Base-by-base conservation (phyloP, 768 basidiomycete species). In the Kwoniella newhampshirensis region DNA sequence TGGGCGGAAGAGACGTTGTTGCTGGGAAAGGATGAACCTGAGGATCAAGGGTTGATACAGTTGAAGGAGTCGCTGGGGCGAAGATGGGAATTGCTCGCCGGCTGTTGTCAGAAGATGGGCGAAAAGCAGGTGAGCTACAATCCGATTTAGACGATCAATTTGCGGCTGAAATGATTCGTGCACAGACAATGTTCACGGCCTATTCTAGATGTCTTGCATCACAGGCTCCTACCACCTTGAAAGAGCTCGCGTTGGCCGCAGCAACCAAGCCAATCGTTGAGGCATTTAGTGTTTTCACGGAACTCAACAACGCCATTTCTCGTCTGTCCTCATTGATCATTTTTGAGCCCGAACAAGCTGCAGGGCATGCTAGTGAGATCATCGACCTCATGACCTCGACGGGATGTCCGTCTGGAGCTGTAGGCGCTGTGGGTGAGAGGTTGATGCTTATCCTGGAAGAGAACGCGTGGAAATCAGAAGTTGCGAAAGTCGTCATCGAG, bases 61-160 rank as follows among this genome's bases (percentile, higher is more conserved):
- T 25, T 39, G 23, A 52, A 62, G 72, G 59, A 83, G 79, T 85
- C 87, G 59, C 64, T 91, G 25, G 82, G 81, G 61, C 81, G 85
- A 20, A 78, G 91, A 43, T 93, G 86, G 82, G 90, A 96, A 76
- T 73, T 94, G 27, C 78, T 93, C 23, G 91, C 83, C 0, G 83
- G 87, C 3, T 91, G 89, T 71, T 85, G 84, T 67, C 81, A 82
- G 26, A 91, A 88, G 74, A 84, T 85, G 25, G 87, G 86, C 0
- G 87, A 94, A 63, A 81, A 86, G 20, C 83, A 82, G 81, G 91
- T 89, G 42, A 27, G 64, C 58, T 12, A 3, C 50, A 74, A 70
- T 50, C 52, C 11, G 64, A 68, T 12, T 54, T 62, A 41, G 51
- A 55, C 1, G 59, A 68, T 11, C 62, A 59, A 47, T 13, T 57